Evolutionary conservation across 768 basidiomycete genomes (phyloP).

Genomic region (Lepiota brunneoincarnata): DNA sequence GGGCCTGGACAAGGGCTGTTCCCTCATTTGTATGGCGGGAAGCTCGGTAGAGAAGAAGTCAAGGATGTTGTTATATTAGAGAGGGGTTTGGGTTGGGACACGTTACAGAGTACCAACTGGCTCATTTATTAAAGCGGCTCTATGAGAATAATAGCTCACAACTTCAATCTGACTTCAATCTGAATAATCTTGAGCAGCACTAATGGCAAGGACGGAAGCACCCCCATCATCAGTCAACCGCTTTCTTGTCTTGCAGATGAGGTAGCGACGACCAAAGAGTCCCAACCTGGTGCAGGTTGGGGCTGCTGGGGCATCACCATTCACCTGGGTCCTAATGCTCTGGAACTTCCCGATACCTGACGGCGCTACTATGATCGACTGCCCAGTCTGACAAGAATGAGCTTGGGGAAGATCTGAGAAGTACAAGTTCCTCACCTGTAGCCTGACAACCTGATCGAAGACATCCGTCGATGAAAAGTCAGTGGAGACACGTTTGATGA

Average conservation of each 20-base stretch:
- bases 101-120: not conserved
- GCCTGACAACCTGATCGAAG: slow-evolving; percentile 62
- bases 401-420: not conserved
- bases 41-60: slow-evolving; percentile 42
- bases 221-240: slow-evolving; percentile 67
- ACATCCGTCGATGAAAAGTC: slow-evolving; percentile 57
- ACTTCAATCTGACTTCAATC: not conserved
- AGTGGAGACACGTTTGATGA: slow-evolving; percentile 64
- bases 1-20: slow-evolving; percentile 45
- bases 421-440: slow-evolving; percentile 44
- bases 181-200: slow-evolving; percentile 11
- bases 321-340: not conserved
- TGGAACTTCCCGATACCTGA: slow-evolving; percentile 50
- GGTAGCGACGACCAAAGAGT: slow-evolving; percentile 55
- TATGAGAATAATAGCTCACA: not conserved
- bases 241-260: slow-evolving; percentile 59
- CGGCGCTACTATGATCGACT: slow-evolving; percentile 68
- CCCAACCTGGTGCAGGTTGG: slow-evolving; percentile 13
- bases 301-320: not conserved
- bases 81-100: slow-evolving; percentile 20
- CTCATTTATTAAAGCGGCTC: not conserved
- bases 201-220: slow-evolving; percentile 48
- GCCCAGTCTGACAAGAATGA: slow-evolving; percentile 50
- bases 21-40: slow-evolving; percentile 52
- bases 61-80: slow-evolving; percentile 33